Conservation (phyloP, 2,329 filamentous ascomycete genomes). For the Clarireedia monteithiana region DNA sequence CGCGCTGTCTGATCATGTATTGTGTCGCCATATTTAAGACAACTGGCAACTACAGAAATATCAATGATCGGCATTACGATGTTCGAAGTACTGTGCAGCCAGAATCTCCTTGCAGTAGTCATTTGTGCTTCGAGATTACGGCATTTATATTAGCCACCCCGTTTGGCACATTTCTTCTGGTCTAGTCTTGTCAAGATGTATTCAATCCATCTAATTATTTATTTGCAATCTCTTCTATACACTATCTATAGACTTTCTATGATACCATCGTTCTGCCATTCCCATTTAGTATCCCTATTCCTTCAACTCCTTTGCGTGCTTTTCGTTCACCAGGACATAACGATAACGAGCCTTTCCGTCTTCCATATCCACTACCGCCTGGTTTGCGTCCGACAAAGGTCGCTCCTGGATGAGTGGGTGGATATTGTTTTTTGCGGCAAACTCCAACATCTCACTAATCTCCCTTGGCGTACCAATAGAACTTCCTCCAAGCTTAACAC, state of each 20-base stretch:
- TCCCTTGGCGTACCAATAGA: conserved; percentile 35
- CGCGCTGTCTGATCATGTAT: no score
- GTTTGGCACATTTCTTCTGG: no score
- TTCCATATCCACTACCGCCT: conserved; percentile 48
- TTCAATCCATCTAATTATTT: not conserved
- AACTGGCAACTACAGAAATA: no score
- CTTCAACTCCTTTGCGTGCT: conserved; percentile 4
- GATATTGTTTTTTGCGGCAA: conserved; percentile 49
- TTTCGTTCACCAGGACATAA: conserved; percentile 31
- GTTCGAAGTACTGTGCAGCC: no score
- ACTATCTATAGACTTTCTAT: no score
- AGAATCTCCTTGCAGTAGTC: no score
- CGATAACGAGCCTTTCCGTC: conserved; percentile 43
- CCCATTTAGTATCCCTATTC: not conserved
- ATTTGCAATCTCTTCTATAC: not conserved
- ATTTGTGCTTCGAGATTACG: no score
- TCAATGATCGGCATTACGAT: no score
- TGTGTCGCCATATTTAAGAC: no score
- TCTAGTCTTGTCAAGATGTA: no score
- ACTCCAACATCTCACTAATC: conserved; percentile 51
- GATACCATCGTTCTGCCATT: not conserved
- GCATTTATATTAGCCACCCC: no score
- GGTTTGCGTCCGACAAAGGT: conserved; percentile 48
- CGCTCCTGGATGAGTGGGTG: conserved; percentile 48
- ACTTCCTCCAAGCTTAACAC: conserved; percentile 36